Evolutionary conservation across 2,329 filamentous ascomycete species (phyloP), one percentile per base, ranked within the genome.

Genomic region (Aspergillus novofumigatus): DNA sequence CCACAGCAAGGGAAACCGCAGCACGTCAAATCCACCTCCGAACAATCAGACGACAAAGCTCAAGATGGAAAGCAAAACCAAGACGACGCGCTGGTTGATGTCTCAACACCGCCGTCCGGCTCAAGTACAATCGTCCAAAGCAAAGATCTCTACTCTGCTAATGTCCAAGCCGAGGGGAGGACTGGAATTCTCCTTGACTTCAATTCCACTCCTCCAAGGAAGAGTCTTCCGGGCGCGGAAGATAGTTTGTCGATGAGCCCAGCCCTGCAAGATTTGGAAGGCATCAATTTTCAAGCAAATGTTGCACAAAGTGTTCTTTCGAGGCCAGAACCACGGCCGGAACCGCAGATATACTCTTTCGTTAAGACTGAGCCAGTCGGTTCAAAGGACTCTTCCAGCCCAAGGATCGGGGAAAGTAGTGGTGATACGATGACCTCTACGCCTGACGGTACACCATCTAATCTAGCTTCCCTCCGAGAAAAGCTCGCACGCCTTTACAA

Each of bases 101-200:
- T 14, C 21, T 47, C 20, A 14, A 17, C 9, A 2, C 20, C 21
- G 23, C 44, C 23, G 20, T 14, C 20, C 21, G 4, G 23, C 20
- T 14, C 44, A 47, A 17, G 10, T 10, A 1, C 21, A 11, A 17
- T 23, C 21, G 9, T 47, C 14, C 44, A 26, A 8, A 25, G 11
- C 44, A 23, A 14, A 47, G 21, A 23, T 3, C 1, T 14, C 21
- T 38, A 45, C 14, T 38, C 23, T 54, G 25, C 35, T 7, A 45
- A 38, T 10, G 21, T 4, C 20, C 20, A 20, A 23, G 3, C 23
- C 9, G 28, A 51, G 25, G 41, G 25, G n/a, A 21, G 21, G 26
- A 47, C 54, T 47, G 58, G 49, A n/a, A 44, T 62, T n/a, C 63
- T 70, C 25, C 52, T 71, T 25, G 64, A 65, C 54, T 52, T 69